These are phyloP conservation scores for Trichoderma koningiopsis DNA, from an alignment of 2,329 filamentous ascomycete species.

Conservation along the genomic window DNA sequence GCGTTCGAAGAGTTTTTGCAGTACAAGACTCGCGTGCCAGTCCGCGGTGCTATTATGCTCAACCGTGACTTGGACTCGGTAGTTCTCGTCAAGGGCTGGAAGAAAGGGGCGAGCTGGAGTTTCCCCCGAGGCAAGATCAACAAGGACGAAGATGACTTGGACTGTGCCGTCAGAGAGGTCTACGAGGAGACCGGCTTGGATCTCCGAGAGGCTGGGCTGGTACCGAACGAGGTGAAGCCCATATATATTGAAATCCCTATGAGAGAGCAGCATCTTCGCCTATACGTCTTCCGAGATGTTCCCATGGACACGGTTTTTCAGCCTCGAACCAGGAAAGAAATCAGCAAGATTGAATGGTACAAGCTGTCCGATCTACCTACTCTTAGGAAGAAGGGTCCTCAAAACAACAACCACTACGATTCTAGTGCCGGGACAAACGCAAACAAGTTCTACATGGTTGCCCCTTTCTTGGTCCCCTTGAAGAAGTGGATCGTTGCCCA, in stretches of 20 bases:
- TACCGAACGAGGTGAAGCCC: slow-evolving; percentile 69
- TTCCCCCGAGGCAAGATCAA: slow-evolving; percentile 98
- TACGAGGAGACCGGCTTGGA: slow-evolving; percentile 96
- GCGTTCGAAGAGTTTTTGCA: slow-evolving; percentile 91
- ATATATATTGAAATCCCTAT: slow-evolving; percentile 89
- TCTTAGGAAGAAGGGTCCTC: slow-evolving; percentile 68
- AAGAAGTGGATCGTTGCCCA: slow-evolving; percentile 91
- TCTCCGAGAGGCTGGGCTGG: slow-evolving; percentile 71
- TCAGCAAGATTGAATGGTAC: slow-evolving; percentile 97
- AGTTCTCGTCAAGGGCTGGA: slow-evolving; percentile 95
- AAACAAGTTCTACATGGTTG: slow-evolving; percentile 98
- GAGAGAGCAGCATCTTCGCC: slow-evolving; percentile 86
- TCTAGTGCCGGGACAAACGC: slow-evolving; percentile 61
- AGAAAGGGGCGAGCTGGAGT: slow-evolving; percentile 94
- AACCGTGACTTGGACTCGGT: slow-evolving; percentile 94
- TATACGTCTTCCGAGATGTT: slow-evolving; percentile 90
- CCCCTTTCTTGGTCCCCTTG: slow-evolving; percentile 81
- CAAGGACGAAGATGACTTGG: slow-evolving; percentile 90
- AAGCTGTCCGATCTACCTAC: slow-evolving; percentile 85
- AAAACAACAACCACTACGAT: slow-evolving; percentile 48
- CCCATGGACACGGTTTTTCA: slow-evolving; percentile 86
- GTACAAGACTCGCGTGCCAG: slow-evolving; percentile 93
- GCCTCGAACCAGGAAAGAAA: slow-evolving; percentile 91
- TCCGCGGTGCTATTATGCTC: slow-evolving; percentile 89
- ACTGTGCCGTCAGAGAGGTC: slow-evolving; percentile 91